A percentile compares a stretch with the other conserved stretches of the same genome.
phyloP scores from a whole-genome alignment of 2,329 filamentous ascomycete species.

The Apiospora sp. region DNA sequence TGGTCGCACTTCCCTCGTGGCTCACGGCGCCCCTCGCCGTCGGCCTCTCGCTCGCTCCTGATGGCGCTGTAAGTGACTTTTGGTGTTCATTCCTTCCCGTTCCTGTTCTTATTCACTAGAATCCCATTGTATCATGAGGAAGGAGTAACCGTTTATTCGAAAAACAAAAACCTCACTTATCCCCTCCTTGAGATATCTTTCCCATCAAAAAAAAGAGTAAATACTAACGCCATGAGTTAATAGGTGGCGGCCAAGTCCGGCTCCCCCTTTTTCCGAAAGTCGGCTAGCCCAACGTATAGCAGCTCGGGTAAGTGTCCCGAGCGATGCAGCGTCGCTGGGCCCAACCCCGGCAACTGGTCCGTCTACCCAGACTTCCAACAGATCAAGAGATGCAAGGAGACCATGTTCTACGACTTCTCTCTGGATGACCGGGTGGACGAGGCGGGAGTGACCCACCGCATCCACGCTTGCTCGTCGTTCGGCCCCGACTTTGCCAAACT shows the following conservation, averaged over 20 bases:
- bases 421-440: constrained; percentile 45
- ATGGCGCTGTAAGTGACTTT: background rate
- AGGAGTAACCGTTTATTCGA: too few relatives aligned
- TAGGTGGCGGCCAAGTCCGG: background rate
- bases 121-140: too few relatives aligned
- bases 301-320: constrained; percentile 27
- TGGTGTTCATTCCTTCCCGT: too few relatives aligned
- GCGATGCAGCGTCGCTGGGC: constrained; percentile 35
- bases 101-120: too few relatives aligned
- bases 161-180: too few relatives aligned
- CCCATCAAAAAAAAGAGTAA: too few relatives aligned
- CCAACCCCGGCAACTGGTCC: constrained; percentile 38
- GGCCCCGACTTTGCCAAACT: constrained; percentile 33
- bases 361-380: constrained; percentile 33
- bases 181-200: too few relatives aligned
- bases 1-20: background rate
- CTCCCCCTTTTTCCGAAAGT: background rate
- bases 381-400: constrained; percentile 39
- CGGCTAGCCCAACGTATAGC: constrained; percentile 24
- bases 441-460: constrained; percentile 36
- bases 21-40: background rate
- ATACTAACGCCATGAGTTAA: background rate
- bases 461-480: constrained; percentile 42
- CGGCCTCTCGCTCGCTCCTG: background rate
- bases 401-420: constrained; percentile 46